phyloP scores from a whole-genome alignment of 805 yeast species.

The Wickerhamomyces alni region DNA sequence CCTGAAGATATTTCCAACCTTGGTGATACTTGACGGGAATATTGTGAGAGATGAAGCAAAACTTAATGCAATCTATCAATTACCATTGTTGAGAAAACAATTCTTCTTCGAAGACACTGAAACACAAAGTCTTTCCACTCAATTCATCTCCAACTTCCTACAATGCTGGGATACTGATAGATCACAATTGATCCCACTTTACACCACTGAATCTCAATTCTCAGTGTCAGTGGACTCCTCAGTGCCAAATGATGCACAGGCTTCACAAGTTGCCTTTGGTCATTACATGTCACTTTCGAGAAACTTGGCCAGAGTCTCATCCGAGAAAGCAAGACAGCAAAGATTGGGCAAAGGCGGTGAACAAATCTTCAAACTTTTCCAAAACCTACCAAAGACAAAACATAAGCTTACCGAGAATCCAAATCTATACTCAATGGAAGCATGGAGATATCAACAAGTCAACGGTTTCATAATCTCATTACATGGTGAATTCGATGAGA shows the following conservation, averaged over 20 bases:
- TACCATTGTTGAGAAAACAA: conserved; percentile 51
- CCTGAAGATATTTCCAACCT: conserved; percentile 69
- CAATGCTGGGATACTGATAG: conserved; percentile 81
- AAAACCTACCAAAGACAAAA: conserved; percentile 67
- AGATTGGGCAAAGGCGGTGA: conserved; percentile 67
- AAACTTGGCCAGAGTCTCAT: conserved; percentile 59
- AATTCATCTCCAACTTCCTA: conserved; percentile 69
- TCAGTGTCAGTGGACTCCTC: conserved; percentile 72
- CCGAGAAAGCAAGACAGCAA: conserved; percentile 46
- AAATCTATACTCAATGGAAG: conserved; percentile 66
- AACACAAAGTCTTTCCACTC: conserved; percentile 65
- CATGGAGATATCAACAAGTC: conserved; percentile 63
- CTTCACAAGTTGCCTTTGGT: conserved; percentile 44
- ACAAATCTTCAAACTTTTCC: conserved; percentile 54
- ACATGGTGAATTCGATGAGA: conserved; percentile 83
- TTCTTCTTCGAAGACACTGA: conserved; percentile 79
- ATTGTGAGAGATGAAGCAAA: conserved; percentile 69
- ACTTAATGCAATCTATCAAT: conserved; percentile 41
- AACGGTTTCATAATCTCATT: conserved; percentile 72
- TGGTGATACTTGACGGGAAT: conserved; percentile 73
- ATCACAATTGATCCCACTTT: conserved; percentile 59
- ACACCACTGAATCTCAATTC: conserved; percentile 80
- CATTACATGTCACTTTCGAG: conserved; percentile 70
- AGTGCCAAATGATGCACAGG: conserved; percentile 44
- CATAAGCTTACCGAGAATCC: conserved; percentile 67